These are phyloP conservation scores for Actinomucor elegans DNA, from an alignment of 371 early-diverging fungal species.

Conservation along the genomic window DNA sequence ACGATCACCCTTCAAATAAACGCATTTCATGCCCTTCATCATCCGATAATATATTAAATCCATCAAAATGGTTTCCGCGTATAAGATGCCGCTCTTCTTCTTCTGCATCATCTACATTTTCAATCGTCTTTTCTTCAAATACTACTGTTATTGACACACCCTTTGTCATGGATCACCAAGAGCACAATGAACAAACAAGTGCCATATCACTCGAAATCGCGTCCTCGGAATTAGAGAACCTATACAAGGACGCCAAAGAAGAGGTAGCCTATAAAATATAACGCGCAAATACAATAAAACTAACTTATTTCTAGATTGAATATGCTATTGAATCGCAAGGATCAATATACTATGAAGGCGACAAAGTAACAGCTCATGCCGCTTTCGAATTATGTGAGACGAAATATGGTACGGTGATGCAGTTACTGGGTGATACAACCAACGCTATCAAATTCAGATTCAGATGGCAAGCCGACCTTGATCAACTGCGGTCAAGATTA, in stretches of 20 bases:
- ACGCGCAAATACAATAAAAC: not conserved
- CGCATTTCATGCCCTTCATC: not conserved
- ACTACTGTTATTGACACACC: not conserved
- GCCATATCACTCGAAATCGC: conserved; percentile 1
- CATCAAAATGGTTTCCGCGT: conserved; percentile 21
- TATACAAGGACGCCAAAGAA: conserved; percentile 18
- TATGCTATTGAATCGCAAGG: conserved; percentile 30
- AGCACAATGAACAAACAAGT: not conserved
- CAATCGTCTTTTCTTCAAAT: conserved; percentile 10
- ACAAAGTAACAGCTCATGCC: conserved; percentile 11
- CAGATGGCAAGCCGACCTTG: conserved; percentile 25
- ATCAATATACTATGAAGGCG: conserved; percentile 30
- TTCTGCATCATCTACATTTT: conserved; percentile 20
- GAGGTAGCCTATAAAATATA: conserved; percentile 24
- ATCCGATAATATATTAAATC: conserved; percentile 2
- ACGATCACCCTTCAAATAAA: conserved; percentile 7
- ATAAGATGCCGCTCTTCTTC: conserved; percentile 18
- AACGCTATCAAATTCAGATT: conserved; percentile 18
- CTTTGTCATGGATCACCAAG: not conserved
- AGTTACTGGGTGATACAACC: conserved; percentile 11
- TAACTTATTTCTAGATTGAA: conserved; percentile 12
- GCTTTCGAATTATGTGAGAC: conserved; percentile 18
- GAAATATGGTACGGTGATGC: conserved; percentile 13
- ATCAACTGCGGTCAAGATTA: conserved; percentile 16
- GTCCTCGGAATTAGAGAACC: conserved; percentile 15